Base-by-base conservation (phyloP, 139 green algal genomes). In the Chlamydomonas incerta region DNA sequence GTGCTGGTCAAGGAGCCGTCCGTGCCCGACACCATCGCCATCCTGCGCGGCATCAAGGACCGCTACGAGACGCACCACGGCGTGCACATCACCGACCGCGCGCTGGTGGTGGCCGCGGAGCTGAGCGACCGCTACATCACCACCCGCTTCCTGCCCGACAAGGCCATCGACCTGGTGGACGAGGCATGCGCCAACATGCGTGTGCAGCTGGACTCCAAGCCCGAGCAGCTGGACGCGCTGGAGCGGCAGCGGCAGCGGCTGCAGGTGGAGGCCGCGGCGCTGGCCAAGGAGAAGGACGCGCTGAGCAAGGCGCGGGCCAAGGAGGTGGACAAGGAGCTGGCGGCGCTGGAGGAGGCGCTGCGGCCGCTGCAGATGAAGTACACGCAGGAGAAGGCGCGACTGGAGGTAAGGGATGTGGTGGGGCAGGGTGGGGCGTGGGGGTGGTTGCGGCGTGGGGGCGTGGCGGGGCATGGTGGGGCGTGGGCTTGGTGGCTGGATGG, bases 41-140 rank as follows among this genome's bases (percentile, higher is more conserved):
- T 99, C 74, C 92, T 99, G 89, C 93, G 97, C 35, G 97, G 97
- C 50, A 91, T 99, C 24, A 95, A 96, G 81, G 96, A 98, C 87
- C 92, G 93, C 57, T 91, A 89, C 63, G 87, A 89, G 75, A 92
- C 47, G 26, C 86, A 93, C 72, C 94, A 98, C 81, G 88, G 91
- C 11, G 90, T 93, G 37, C 88, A 84, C 82, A 95, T 95, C 81
- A 88, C 71, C 17, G 92, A 95, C 86, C 81, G 90, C 2, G 92
- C 92, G 55, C 83, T 95, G 46, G 90, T 95, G 52, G 89, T 92
- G 69, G 92, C 92, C 11, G 90, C 92, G 21, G 91, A 92, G 85
- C 90, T 95, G 65, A 88, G 72, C 28, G 90, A 92, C 76, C 74
- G 92, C 24, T 94, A 93, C 88, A 94, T 94, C 62, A 72, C 94